Percentiles rank a stretch among this genome's conserved stretches.
phyloP scores from a whole-genome alignment of 2,329 filamentous ascomycete species.

The Phoma herbarum region DNA sequence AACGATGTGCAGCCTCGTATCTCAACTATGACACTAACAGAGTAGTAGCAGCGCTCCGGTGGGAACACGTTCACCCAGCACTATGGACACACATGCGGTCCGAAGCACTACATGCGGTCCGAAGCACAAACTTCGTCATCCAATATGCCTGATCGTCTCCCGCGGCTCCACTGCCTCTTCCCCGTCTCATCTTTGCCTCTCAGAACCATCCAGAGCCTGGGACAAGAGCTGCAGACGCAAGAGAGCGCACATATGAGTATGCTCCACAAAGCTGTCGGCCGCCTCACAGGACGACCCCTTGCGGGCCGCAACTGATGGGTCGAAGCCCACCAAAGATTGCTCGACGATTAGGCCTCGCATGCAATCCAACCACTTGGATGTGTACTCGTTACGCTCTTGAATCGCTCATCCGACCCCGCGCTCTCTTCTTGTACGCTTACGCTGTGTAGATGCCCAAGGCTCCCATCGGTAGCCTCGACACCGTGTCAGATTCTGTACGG shows the following conservation, averaged over 20 bases:
- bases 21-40: background rate
- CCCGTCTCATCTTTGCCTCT: slow-evolving; percentile 13
- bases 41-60: slow-evolving; percentile 1
- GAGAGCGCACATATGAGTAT: slow-evolving; percentile 11
- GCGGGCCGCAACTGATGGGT: slow-evolving; percentile 27
- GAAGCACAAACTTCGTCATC: slow-evolving; percentile 15
- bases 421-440: slow-evolving; percentile 8
- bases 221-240: slow-evolving; percentile 3
- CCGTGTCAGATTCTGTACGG: background rate
- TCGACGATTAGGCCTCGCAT: slow-evolving; percentile 31
- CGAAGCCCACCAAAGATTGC: slow-evolving; percentile 28
- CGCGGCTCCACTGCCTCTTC: slow-evolving; percentile 11
- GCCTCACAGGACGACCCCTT: slow-evolving; percentile 28
- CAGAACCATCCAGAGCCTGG: slow-evolving; percentile 2
- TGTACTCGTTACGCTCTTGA: slow-evolving; percentile 31
- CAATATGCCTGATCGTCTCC: slow-evolving; percentile 22
- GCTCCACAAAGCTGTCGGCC: slow-evolving; percentile 1
- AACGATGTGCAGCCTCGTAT: slow-evolving; percentile 20
- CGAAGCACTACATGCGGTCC: slow-evolving; percentile 8
- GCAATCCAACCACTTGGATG: slow-evolving; percentile 19
- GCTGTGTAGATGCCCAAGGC: slow-evolving; percentile 13
- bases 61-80: slow-evolving; percentile 21
- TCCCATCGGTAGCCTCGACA: slow-evolving; percentile 3
- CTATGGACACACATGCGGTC: slow-evolving; percentile 13
- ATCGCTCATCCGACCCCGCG: slow-evolving; percentile 26